Base-by-base conservation (phyloP, 164 flowering plant species). In the Kalanchoe fedtschenkoi region DNA sequence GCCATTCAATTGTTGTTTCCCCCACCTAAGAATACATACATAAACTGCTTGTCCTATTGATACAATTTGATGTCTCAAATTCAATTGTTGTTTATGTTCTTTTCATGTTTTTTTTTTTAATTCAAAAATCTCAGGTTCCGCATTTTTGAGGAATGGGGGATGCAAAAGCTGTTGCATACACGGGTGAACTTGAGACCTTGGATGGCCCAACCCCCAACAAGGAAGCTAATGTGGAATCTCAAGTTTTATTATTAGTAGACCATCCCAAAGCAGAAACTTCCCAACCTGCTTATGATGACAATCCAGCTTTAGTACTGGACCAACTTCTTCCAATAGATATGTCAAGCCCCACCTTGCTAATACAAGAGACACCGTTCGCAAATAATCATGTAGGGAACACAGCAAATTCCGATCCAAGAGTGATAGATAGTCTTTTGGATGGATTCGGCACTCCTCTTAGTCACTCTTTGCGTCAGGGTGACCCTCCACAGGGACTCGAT, bases 321-420 rank as follows among this genome's bases (percentile, higher is more conserved):
- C 55, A 47, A 47, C 55, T 47, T 47, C 55, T 47, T 22, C 55
- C 55, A 22, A 47, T 47, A 47, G 55, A 47, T 47, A 47, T 47
- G 55, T 47, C 55, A 47, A 47, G 55, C 10, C 55, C 55, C 22
- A 47, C 30, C 0, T 51, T 51, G 56, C 32, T 51, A 51, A 11
- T 44, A 44, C n/a, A 44, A n/a, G 51, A 44, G 4, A 46, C 29
- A 46, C 54, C 54, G 1, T 29, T 29, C 1, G 54, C 28, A 22
- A 46, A 46, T 11, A 46, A 22, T 51, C 56, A 51, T 24, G 17
- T n/a, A n/a, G n/a, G n/a, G n/a, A n/a, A n/a, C n/a, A n/a, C n/a
- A n/a, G n/a, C n/a, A n/a, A n/a, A n/a, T n/a, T n/a, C n/a, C n/a
- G n/a, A n/a, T n/a, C n/a, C n/a, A n/a, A n/a, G n/a, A n/a, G n/a